Evolutionary conservation across 164 flowering plant genomes (phyloP), one percentile per base, ranked within the genome.

Genomic region (Vitis riparia): DNA sequence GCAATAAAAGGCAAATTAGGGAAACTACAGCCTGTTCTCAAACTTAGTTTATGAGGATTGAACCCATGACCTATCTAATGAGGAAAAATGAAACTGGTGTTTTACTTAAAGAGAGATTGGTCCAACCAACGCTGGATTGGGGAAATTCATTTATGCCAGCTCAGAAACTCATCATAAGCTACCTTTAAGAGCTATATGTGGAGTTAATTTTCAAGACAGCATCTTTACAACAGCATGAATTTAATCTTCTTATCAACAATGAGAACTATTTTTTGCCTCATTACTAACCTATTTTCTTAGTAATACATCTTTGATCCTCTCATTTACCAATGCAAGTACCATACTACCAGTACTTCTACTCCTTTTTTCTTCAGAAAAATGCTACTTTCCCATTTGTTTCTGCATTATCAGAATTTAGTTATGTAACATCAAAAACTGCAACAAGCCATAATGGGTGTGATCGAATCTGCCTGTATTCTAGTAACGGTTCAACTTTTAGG

Each of bases 241-340:
- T 53, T n/a, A 53, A 37, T 37, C 44, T 11, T 53, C 15, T 53
- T 53, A 11, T n/a, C 15, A 53, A 53, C 56, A 14, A 15, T 53
- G 56, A 53, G n/a, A 53, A 53, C 17, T 53, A 53, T 53, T 37
- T 37, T 37, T 37, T 37, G 11, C 14, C n/a, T n/a, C 56, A 53
- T 53, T 53, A 53, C n/a, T n/a, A 53, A 53, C 14, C 56, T 13
- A 53, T 13, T 12, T 5, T 51, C 14, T 5, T 10, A 51, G 55
- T 51, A 51, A 51, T 51, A 51, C 55, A 51, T 51, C 55, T 51
- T 51, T 51, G 55, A n/a, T 51, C 55, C 55, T 51, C 55, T 51
- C 55, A 12, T 51, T 11, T 9, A 51, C 55, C 55, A 51, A 11
- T 11, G 13, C 14, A 11, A 9, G 14, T 51, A 51, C 14, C 27